Evolutionary conservation across 1,284 basidiomycete species (phyloP).

Genomic region (Tylopilus sp.): DNA sequence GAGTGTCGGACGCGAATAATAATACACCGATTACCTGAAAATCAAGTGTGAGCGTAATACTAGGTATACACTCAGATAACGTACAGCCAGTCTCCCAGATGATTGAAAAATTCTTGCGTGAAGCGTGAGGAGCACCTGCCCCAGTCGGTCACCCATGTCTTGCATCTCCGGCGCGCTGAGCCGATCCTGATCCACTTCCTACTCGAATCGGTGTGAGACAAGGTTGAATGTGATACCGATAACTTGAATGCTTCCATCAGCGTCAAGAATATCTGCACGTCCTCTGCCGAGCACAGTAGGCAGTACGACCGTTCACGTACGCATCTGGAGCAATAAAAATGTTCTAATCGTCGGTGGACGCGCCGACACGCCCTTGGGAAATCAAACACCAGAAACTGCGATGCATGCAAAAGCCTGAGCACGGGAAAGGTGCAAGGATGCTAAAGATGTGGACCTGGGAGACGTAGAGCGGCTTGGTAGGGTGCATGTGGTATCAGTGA

Average conservation of each 20-base stretch:
- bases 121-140: conserved; percentile 81
- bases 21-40: no score
- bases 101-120: conserved; percentile 92
- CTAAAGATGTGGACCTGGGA: conserved; percentile 83
- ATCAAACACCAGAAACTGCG: conserved; percentile 90
- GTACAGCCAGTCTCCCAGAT: no score
- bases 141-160: conserved; percentile 84
- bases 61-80: conserved; percentile 31
- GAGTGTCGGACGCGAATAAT: no score
- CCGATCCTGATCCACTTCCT: conserved; percentile 82
- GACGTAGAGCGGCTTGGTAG: conserved; percentile 90
- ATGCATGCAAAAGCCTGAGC: conserved; percentile 91
- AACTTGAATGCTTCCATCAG: conserved; percentile 86
- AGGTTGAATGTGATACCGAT: no score
- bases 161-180: conserved; percentile 62
- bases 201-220: conserved; percentile 90
- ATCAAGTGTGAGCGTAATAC: conserved; percentile 6
- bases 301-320: conserved; percentile 17
- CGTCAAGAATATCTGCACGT: conserved; percentile 79
- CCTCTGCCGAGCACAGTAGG: background rate
- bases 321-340: conserved; percentile 87
- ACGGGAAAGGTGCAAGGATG: conserved; percentile 94
- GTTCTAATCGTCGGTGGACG: conserved; percentile 88
- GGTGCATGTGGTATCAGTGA: conserved; percentile 96
- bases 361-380: conserved; percentile 78